These are phyloP conservation scores for Linnemannia zychae DNA, from an alignment of 192 early-diverging fungal genomes.

Conservation along the genomic window DNA sequence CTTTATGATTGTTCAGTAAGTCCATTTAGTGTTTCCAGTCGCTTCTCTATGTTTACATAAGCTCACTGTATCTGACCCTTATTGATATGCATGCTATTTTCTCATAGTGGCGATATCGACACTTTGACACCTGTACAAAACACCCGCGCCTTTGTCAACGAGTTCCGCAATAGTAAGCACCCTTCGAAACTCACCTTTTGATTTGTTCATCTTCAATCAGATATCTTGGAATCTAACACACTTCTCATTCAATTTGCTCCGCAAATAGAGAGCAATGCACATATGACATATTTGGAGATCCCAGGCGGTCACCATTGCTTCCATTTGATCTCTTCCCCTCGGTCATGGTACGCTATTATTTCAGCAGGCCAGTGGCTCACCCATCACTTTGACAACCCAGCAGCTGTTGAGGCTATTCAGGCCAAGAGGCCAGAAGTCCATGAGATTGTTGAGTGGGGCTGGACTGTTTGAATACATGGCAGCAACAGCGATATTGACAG, in stretches of 20 bases:
- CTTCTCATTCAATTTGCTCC: background rate
- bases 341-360: slow-evolving; percentile 55
- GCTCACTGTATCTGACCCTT: background rate
- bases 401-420: background rate
- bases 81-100: background rate
- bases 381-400: slow-evolving; percentile 23
- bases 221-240: background rate
- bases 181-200: background rate
- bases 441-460: slow-evolving; percentile 54
- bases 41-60: background rate
- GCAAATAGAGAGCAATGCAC: slow-evolving; percentile 9
- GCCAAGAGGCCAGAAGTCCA: slow-evolving; percentile 18
- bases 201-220: background rate
- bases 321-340: slow-evolving; percentile 57
- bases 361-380: slow-evolving; percentile 54
- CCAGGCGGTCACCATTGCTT: slow-evolving; percentile 60
- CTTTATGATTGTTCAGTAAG: slow-evolving; percentile 58
- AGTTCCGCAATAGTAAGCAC: slow-evolving; percentile 48
- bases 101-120: slow-evolving; percentile 56
- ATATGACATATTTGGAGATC: slow-evolving; percentile 37
- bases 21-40: background rate
- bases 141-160: slow-evolving; percentile 41
- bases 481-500: too few species aligned
- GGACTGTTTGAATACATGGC: slow-evolving; percentile 5
- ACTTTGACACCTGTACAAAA: slow-evolving; percentile 49